phyloP scores from a whole-genome alignment of 768 basidiomycete genomes.

The Porpolomopsis calyptriformis region DNA sequence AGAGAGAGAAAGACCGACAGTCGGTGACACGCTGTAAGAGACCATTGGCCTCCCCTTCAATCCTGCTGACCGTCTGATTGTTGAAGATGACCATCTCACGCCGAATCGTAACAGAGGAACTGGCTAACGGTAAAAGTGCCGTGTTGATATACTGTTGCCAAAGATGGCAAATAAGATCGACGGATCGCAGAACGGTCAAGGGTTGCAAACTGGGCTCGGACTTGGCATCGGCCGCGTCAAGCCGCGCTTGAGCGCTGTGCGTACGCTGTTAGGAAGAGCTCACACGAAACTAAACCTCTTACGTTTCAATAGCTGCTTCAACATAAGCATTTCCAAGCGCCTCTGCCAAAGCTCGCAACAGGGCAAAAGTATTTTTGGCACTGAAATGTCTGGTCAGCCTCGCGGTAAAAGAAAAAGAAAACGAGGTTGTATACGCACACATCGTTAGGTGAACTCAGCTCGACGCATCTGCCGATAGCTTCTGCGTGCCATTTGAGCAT shows the following conservation, averaged over 20 bases:
- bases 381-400: conserved; percentile 29
- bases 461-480: conserved; percentile 87
- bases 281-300: conserved; percentile 16
- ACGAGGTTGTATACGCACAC: conserved; percentile 76
- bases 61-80: conserved; percentile 71
- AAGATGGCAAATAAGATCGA: conserved; percentile 86
- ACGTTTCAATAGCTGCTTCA: conserved; percentile 91
- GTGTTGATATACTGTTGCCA: conserved; percentile 96
- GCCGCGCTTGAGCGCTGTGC: conserved; percentile 54
- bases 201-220: conserved; percentile 69
- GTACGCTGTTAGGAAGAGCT: conserved; percentile 4
- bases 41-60: conserved; percentile 75
- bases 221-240: conserved; percentile 68
- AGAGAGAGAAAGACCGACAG: conserved; percentile 29
- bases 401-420: background rate
- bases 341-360: conserved; percentile 80
- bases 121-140: conserved; percentile 79
- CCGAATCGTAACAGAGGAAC: conserved; percentile 74
- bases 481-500: conserved; percentile 99
- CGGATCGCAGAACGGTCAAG: conserved; percentile 51
- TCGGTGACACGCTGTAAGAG: conserved; percentile 77
- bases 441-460: conserved; percentile 72
- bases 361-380: conserved; percentile 76
- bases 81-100: conserved; percentile 92
- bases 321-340: conserved; percentile 75